A percentile compares a stretch with the other conserved stretches of the same genome.
phyloP scores from a whole-genome alignment of 371 early-diverging fungal species.

The Mortierella sp. region DNA sequence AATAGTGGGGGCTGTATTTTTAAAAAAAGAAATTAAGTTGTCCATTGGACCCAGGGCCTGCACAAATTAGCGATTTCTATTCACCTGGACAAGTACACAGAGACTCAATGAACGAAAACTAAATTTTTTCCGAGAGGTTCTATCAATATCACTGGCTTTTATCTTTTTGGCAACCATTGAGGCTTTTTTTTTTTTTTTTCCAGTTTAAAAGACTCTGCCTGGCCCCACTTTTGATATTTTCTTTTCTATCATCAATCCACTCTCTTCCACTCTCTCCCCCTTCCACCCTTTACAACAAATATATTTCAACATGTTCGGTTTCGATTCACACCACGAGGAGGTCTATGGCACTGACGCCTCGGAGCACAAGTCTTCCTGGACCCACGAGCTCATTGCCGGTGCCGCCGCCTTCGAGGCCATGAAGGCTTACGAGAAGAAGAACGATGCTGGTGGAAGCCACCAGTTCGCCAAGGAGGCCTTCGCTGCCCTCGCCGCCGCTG shows the following conservation, averaged over 20 bases:
- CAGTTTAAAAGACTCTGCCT: neutral
- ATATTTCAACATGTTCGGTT: conserved; percentile 41
- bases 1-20: too few species aligned
- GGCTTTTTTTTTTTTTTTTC: too few species aligned
- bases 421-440: conserved; percentile 57
- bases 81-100: too few species aligned
- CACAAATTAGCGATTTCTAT: too few species aligned
- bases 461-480: conserved; percentile 64
- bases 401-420: conserved; percentile 75
- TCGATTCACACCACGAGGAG: conserved; percentile 55
- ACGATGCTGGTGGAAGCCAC: conserved; percentile 57
- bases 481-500: conserved; percentile 66
- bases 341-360: conserved; percentile 24
- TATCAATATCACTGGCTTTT: too few species aligned
- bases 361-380: conserved; percentile 58
- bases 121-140: too few species aligned
- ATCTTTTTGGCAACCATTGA: too few species aligned
- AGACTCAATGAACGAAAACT: too few species aligned
- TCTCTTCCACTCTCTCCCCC: neutral
- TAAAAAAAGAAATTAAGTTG: too few species aligned
- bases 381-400: conserved; percentile 70
- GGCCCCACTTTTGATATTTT: neutral
- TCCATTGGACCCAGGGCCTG: too few species aligned
- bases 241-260: neutral
- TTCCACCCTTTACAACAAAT: neutral